These are phyloP conservation scores for Acacia confusa DNA, from an alignment of 306 rosid species.

Conservation along the genomic window DNA sequence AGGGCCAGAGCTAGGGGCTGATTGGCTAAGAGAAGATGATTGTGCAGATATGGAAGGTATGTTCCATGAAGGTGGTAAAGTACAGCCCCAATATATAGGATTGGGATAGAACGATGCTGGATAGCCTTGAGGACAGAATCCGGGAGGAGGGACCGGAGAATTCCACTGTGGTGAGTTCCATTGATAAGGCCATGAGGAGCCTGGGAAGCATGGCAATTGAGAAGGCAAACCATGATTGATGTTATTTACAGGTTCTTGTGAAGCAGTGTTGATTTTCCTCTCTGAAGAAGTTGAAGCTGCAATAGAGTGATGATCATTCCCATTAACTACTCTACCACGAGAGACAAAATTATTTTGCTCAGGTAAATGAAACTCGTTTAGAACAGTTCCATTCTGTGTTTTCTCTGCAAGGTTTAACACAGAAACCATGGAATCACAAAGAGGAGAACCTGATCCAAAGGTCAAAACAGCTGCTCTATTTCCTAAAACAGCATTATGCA, in stretches of 20 bases:
- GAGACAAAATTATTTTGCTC: conserved; percentile 38
- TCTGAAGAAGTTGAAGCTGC: conserved; percentile 60
- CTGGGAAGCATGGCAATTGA: conserved; percentile 55
- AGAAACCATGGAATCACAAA: conserved; percentile 62
- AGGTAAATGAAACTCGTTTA: conserved; percentile 45
- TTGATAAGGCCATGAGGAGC: conserved; percentile 55
- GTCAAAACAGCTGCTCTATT: conserved; percentile 51
- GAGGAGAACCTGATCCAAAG: conserved; percentile 68
- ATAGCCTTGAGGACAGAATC: conserved; percentile 54
- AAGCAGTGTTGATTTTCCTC: conserved; percentile 36
- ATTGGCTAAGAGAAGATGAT: conserved; percentile 38
- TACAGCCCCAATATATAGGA: conserved; percentile 65
- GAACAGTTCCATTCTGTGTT: conserved; percentile 29
- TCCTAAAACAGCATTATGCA: conserved; percentile 40
- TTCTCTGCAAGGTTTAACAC: conserved; percentile 54
- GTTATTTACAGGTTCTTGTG: conserved; percentile 43
- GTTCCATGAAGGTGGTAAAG: conserved; percentile 57
- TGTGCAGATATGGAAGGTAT: conserved; percentile 43
- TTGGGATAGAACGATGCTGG: conserved; percentile 69
- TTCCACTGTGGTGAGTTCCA: conserved; percentile 39
- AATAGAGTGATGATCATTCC: conserved; percentile 48
- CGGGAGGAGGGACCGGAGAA: conserved; percentile 49
- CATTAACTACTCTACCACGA: conserved; percentile 34
- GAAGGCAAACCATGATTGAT: conserved; percentile 47
- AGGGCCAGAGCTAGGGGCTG: conserved; percentile 37